These are phyloP conservation scores for Ceratocystis alfenasii DNA, from an alignment of 2,329 filamentous ascomycete genomes.

Conservation along the genomic window DNA sequence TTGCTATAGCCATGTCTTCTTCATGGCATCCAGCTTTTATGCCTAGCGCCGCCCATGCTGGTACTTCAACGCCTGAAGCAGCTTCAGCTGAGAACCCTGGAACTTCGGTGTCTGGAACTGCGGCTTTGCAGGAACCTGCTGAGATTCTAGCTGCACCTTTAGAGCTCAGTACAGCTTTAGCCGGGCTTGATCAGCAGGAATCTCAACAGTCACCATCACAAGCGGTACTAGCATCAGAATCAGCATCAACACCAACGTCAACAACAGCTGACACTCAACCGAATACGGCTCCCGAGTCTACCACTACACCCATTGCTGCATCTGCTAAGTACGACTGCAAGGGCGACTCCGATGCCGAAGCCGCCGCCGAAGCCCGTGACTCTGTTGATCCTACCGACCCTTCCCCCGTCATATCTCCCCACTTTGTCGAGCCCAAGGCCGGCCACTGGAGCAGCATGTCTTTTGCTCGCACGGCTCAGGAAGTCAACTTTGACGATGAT, in stretches of 20 bases:
- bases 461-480: constrained; percentile 51
- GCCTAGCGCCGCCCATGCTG: constrained; percentile 26
- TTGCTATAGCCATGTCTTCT: constrained; percentile 30
- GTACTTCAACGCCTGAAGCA: neutral
- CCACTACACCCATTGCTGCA: neutral
- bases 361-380: neutral
- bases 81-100: neutral
- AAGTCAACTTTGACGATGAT: constrained; percentile 48
- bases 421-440: constrained; percentile 28
- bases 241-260: constrained; percentile 3
- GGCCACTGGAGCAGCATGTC: constrained; percentile 51
- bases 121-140: neutral
- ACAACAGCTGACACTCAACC: no score
- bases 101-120: neutral
- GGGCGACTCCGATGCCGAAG: neutral
- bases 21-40: constrained; percentile 35
- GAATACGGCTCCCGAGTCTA: neutral
- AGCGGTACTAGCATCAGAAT: no score
- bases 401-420: constrained; percentile 15
- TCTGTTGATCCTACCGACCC: constrained; percentile 2
- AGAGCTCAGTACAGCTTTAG: no score
- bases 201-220: no score
- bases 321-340: neutral
- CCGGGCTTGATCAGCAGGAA: no score
- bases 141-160: neutral